Base-by-base conservation (phyloP, 2,329 filamentous ascomycete species). In the Clonostachys rhizophaga region DNA sequence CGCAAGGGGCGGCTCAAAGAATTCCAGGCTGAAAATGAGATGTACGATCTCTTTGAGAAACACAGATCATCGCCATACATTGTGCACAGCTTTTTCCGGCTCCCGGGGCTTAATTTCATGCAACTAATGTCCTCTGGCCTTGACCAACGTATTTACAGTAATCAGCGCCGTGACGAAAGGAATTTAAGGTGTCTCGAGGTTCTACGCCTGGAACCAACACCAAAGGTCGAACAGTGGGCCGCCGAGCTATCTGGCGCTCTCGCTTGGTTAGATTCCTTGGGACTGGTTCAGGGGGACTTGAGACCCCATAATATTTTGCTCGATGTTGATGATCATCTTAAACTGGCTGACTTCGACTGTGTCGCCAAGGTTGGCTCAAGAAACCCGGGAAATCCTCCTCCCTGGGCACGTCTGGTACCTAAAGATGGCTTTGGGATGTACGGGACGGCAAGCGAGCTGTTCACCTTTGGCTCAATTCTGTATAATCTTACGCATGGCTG, bases 251-350 rank as follows among this genome's bases (percentile, higher is more conserved):
- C 39, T 17, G 43, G 43, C 16, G 48, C 37, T 4, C 16, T 43
- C 36, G 52, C 52, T n/a, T 54, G 50, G 44, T 45, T 53, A 12
- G 49, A 51, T 24, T 37, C 33, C 5, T 33, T 49, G 24, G 47
- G 48, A 34, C 34, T 50, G 6, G 44, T 46, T n/a, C 47, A 53
- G 10, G 46, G 51, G 13, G 49, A 53, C 46, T 35, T 53, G 5
- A 36, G 47, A 12, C 51, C 49, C 8, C 43, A 18, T 17, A 53
- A 53, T 17, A 14, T 49, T 14, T 46, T 51, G n/a, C 47, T 53
- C 11, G 47, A 49, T 36, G 13, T 9, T 13, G 12, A 40, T 13
- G 49, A 47, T 39, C 46, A 52, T 24, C 4, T 53, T 13, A 48
- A 51, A 30, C 47, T 53, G 14, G 46, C 44, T 16, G 50, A 52